Base-by-base conservation (phyloP, 2,329 filamentous ascomycete species). In the Trichophyton rubrum region DNA sequence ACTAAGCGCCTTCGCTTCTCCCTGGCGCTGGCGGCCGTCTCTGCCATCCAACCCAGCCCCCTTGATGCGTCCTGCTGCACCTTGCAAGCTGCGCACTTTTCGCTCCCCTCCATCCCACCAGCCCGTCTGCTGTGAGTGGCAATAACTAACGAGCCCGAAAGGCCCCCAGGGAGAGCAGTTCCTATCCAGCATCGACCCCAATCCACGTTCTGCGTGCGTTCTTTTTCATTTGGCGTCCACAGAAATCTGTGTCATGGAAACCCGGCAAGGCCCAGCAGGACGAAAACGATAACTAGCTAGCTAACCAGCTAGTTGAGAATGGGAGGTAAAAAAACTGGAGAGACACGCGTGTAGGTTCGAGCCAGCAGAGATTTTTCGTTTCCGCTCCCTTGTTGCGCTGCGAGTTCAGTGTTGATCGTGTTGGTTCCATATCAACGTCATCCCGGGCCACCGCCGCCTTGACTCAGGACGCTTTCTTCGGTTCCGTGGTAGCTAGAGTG, bases 111-210 rank as follows among this genome's bases (percentile, higher is more conserved):
- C 8, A 17, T 30, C 15, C 13, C 24, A 33, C 7, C 20, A 17
- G 17, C 20, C 13, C 24, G n/a, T n/a, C 20, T 8, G 17, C 20
- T 30, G 51, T 55, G 51, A 20, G 27, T 55, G 51, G 51, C 51
- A 55, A 55, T 55, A 55, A 27, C 33, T 38, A 55, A 3, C 24
- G 13, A 30, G 51, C 8, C 30, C 27, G 27, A 30, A 30, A 30
- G n/a, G 33, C 22, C 47, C 47, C n/a, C 47, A 30, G 27, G 27
- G 6, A 30, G 27, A 30, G 27, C 24, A 33, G 51, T 55, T 55
- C 51, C 51, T 55, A 55, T 55, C 51, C 51, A 55, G 51, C 30
- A 27, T 33, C 51, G 51, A 55, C 33, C 51, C 33, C 51, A 35
- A 55, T 55, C 30, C 51, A 55, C 51, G 51, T 55, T 55, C 33